Evolutionary conservation across 768 basidiomycete species (phyloP).

Genomic region (Chiua virens): DNA sequence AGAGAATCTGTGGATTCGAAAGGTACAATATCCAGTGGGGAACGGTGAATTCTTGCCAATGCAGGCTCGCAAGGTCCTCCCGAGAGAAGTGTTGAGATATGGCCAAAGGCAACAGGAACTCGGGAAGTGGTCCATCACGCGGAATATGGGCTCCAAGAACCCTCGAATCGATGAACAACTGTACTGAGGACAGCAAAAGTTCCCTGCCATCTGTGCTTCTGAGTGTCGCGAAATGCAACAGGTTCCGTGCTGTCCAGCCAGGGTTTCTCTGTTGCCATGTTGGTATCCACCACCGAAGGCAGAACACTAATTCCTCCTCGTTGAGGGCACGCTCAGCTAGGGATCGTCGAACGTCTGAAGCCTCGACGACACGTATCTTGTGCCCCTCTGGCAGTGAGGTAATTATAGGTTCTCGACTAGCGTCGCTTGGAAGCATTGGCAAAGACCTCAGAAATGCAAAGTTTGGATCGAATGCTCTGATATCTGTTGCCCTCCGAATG

Average conservation of each 20-base stretch:
- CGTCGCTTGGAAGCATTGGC: slow-evolving; percentile 63
- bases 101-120: not conserved
- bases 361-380: slow-evolving; percentile 40
- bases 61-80: slow-evolving; percentile 55
- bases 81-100: slow-evolving; percentile 44
- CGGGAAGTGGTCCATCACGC: slow-evolving; percentile 73
- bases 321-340: no score
- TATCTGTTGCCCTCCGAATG: slow-evolving; percentile 58
- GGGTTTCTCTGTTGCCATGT: no score
- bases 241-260: no score
- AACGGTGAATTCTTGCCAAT: slow-evolving; percentile 76
- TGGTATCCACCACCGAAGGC: not conserved
- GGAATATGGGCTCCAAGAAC: slow-evolving; percentile 57
- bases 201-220: slow-evolving; percentile 48
- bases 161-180: slow-evolving; percentile 65
- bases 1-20: slow-evolving; percentile 42
- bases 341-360: no score
- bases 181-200: slow-evolving; percentile 61
- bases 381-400: slow-evolving; percentile 54
- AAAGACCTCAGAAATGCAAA: slow-evolving; percentile 76
- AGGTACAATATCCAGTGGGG: slow-evolving; percentile 72
- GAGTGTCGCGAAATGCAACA: no score
- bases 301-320: not conserved
- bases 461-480: slow-evolving; percentile 69
- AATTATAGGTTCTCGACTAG: slow-evolving; percentile 25